Conservation (phyloP, 805 yeast species). For the Barnettozyma botsteinii region DNA sequence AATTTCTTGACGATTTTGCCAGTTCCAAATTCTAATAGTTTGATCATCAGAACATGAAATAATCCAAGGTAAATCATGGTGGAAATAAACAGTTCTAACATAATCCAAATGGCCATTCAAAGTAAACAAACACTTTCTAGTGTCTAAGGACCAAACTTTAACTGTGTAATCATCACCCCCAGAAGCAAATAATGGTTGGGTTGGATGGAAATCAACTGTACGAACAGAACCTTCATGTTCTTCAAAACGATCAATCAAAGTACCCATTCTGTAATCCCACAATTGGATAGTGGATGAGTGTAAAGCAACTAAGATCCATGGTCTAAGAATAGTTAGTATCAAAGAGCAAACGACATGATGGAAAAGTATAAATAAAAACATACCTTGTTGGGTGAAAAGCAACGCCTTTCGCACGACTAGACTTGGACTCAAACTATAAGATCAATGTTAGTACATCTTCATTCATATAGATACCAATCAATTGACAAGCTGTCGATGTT, state of each 20-base stretch:
- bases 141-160: slow-evolving; percentile 92
- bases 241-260: slow-evolving; percentile 90
- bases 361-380: slow-evolving; percentile 15
- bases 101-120: slow-evolving; percentile 92
- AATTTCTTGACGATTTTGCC: slow-evolving; percentile 97
- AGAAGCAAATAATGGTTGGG: slow-evolving; percentile 94
- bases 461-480: not conserved
- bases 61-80: slow-evolving; percentile 95
- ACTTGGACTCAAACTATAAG: slow-evolving; percentile 86
- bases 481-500: too few relatives aligned
- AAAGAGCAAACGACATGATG: too few relatives aligned
- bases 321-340: slow-evolving; percentile 39
- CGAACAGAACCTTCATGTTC: slow-evolving; percentile 99
- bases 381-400: slow-evolving; percentile 89
- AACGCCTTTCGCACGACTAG: slow-evolving; percentile 95
- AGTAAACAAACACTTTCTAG: slow-evolving; percentile 90
- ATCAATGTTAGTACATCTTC: slow-evolving; percentile 7
- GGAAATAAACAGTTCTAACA: slow-evolving; percentile 91
- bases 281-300: slow-evolving; percentile 98
- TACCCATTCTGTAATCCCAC: slow-evolving; percentile 99
- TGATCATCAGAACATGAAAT: slow-evolving; percentile 96
- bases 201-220: slow-evolving; percentile 92
- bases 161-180: slow-evolving; percentile 97
- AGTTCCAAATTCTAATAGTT: slow-evolving; percentile 98
- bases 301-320: slow-evolving; percentile 93